phyloP scores from a whole-genome alignment of 345 rosid genomes.

The Cochlearia excelsa region DNA sequence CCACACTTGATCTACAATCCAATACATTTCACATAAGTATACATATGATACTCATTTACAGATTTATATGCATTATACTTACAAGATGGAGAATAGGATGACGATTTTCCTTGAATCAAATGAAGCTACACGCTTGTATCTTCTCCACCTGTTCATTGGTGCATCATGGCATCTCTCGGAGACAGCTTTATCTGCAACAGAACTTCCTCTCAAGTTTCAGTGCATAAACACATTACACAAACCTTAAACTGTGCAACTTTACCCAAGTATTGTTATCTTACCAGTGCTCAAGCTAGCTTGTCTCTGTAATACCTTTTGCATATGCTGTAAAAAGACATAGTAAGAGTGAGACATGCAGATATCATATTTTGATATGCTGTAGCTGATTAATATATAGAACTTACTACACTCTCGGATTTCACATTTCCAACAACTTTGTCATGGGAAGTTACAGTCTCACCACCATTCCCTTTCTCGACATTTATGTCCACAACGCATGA shows the following conservation, averaged over 20 bases:
- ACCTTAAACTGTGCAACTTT: background rate
- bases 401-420: slow-evolving; percentile 51
- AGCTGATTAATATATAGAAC: slow-evolving; percentile 24
- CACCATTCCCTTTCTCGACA: slow-evolving; percentile 49
- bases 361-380: slow-evolving; percentile 3
- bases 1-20: slow-evolving; percentile 74
- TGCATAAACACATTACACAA: slow-evolving; percentile 1
- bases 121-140: slow-evolving; percentile 74
- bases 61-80: slow-evolving; percentile 26
- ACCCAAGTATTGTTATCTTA: slow-evolving; percentile 34
- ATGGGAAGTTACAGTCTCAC: slow-evolving; percentile 39
- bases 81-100: slow-evolving; percentile 82
- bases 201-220: background rate
- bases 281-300: slow-evolving; percentile 76
- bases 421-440: slow-evolving; percentile 44
- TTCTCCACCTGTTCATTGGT: slow-evolving; percentile 81
- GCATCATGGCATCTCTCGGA: slow-evolving; percentile 59
- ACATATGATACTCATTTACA: background rate
- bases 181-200: slow-evolving; percentile 54
- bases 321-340: slow-evolving; percentile 39
- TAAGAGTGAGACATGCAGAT: slow-evolving; percentile 10
- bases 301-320: slow-evolving; percentile 74
- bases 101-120: slow-evolving; percentile 86
- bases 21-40: background rate
- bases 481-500: slow-evolving; percentile 67